A percentile compares a stretch with the other conserved stretches of the same genome.
phyloP scores from a whole-genome alignment of 169 alveolate genomes.

The Cryptosporidium tyzzeri region DNA sequence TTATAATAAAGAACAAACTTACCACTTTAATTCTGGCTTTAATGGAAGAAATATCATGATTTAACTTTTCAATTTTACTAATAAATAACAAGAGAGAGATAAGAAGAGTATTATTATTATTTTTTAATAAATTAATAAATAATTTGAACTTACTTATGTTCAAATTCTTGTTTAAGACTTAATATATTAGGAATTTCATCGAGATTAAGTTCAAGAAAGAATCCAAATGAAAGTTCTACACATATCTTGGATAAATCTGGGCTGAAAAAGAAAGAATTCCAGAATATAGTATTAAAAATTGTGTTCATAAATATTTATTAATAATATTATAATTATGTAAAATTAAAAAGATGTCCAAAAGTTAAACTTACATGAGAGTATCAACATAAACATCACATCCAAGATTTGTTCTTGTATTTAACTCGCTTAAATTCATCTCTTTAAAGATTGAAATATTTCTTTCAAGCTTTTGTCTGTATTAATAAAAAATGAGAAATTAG shows the following conservation, averaged over 20 bases:
- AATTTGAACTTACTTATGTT: conserved; percentile 38
- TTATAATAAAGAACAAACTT: conserved; percentile 7
- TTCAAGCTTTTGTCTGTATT: conserved; percentile 48
- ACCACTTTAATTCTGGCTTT: conserved; percentile 62
- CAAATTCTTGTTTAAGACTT: conserved; percentile 54
- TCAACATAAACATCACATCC: conserved; percentile 71
- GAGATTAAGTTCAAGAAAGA: conserved; percentile 45
- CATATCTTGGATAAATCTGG: conserved; percentile 48
- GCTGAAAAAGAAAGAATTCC: not conserved
- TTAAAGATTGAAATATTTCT: conserved; percentile 52
- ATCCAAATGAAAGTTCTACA: conserved; percentile 66
- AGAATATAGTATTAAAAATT: not conserved
- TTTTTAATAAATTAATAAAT: not conserved
- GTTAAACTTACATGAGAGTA: conserved; percentile 56
- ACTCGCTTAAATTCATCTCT: conserved; percentile 46
- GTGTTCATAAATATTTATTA: not conserved
- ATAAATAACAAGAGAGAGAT: no score
- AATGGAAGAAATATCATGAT: conserved; percentile 41
- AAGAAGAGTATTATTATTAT: no score
- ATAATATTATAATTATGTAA: not conserved
- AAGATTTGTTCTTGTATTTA: conserved; percentile 53
- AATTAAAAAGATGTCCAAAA: not conserved
- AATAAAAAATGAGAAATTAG: not conserved
- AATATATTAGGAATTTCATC: conserved; percentile 51
- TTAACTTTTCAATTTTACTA: conserved; percentile 54